phyloP scores from a whole-genome alignment of 2,329 filamentous ascomycete species.

The Cercospora citrullina region DNA sequence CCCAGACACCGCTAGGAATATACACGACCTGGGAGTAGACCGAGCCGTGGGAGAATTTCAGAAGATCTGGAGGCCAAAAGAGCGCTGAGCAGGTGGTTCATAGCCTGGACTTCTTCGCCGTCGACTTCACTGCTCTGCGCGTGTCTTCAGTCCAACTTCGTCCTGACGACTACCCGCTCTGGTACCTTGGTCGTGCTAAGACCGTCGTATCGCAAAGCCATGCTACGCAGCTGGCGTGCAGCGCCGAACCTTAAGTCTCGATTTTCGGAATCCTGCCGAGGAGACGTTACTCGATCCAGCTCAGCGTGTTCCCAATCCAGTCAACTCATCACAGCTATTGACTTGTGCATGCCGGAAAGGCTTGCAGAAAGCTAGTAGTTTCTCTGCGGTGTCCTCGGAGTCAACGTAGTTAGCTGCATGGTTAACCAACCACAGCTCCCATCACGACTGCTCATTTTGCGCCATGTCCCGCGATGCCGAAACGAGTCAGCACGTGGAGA shows the following conservation, averaged over 20 bases:
- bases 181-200: not conserved
- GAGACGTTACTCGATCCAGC: not conserved
- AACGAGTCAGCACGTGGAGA: slow-evolving; percentile 4
- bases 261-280: not conserved
- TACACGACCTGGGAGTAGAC: not conserved
- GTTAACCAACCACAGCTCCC: not conserved
- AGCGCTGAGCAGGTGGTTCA: not conserved
- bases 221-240: not conserved
- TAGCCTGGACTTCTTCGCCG: not conserved
- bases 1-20: not conserved
- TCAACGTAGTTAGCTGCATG: not conserved
- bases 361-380: slow-evolving; percentile 1
- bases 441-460: not conserved
- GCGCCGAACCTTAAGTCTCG: not conserved
- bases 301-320: not conserved
- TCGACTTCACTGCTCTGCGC: not conserved
- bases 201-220: not conserved
- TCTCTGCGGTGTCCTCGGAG: not conserved
- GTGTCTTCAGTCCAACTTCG: not conserved
- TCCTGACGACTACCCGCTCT: not conserved
- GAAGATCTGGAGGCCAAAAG: not conserved
- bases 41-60: not conserved
- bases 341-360: not conserved
- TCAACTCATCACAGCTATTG: not conserved
- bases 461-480: not conserved